phyloP scores from a whole-genome alignment of 768 basidiomycete genomes.

The Lactarius vividus region DNA sequence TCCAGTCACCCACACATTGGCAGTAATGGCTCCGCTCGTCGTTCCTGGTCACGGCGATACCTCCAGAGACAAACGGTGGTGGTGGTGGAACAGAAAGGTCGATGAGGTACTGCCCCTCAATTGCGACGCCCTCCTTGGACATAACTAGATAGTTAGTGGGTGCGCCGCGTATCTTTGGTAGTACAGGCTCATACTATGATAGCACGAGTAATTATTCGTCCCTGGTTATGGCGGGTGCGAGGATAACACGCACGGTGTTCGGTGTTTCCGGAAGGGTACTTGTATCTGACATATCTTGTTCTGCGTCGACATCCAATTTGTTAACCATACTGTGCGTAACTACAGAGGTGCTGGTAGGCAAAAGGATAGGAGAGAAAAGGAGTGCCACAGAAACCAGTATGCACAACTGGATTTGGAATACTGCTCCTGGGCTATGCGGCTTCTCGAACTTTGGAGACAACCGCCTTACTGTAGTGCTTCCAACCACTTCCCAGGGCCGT shows the following conservation, averaged over 20 bases:
- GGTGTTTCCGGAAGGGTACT: neutral
- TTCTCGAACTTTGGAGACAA: too few species aligned
- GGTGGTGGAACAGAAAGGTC: conserved; percentile 10
- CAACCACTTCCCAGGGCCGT: too few species aligned
- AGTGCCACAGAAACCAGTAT: neutral
- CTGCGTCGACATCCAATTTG: neutral
- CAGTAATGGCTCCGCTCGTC: conserved; percentile 3
- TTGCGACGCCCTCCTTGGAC: neutral
- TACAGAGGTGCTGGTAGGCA: neutral
- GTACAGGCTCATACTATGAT: neutral
- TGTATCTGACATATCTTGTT: neutral
- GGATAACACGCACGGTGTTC: neutral
- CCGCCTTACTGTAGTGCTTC: too few species aligned
- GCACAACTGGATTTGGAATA: neutral
- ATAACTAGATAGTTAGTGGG: conserved; percentile 3
- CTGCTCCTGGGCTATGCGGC: neutral
- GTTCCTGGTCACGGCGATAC: conserved; percentile 2
- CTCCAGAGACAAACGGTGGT: neutral
- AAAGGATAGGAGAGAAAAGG: neutral
- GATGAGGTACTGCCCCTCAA: conserved; percentile 6
- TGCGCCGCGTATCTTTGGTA: neutral
- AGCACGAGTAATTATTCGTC: neutral
- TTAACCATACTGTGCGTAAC: neutral
- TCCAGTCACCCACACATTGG: conserved; percentile 8
- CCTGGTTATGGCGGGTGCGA: neutral